Conservation (phyloP, 306 rosid genomes). For the Albizia julibrissin region DNA sequence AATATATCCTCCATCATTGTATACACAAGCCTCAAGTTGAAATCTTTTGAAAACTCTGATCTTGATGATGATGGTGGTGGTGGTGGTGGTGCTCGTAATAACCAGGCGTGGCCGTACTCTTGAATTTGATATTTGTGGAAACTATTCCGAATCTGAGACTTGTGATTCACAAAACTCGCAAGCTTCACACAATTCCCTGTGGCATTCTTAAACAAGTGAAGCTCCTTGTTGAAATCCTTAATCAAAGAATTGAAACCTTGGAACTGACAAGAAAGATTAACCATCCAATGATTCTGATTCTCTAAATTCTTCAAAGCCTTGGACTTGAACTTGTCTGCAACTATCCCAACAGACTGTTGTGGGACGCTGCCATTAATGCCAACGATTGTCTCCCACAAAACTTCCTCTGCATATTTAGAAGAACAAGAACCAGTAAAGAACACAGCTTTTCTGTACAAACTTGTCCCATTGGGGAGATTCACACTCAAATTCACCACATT, state of each 20-base stretch:
- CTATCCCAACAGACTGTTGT: constrained; percentile 87
- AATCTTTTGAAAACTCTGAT: constrained; percentile 27
- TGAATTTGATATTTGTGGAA: constrained; percentile 77
- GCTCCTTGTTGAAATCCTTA: constrained; percentile 70
- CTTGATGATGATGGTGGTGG: not conserved
- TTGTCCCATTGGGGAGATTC: constrained; percentile 91
- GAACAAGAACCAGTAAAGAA: constrained; percentile 63
- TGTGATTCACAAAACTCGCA: constrained; percentile 67
- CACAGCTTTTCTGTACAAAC: constrained; percentile 74
- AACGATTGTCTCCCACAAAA: constrained; percentile 78
- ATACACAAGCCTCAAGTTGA: constrained; percentile 46
- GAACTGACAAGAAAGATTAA: constrained; percentile 84
- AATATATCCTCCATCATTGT: constrained; percentile 64
- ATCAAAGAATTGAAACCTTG: constrained; percentile 69
- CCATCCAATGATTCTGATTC: constrained; percentile 90
- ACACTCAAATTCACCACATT: constrained; percentile 71
- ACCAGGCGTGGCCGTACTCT: constrained; percentile 64
- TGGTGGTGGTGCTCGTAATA: constrained; percentile 40
- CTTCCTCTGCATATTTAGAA: constrained; percentile 77
- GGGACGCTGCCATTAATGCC: constrained; percentile 70
- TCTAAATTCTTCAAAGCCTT: constrained; percentile 81
- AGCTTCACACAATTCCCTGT: constrained; percentile 65
- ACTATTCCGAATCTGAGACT: constrained; percentile 58
- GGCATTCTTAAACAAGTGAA: constrained; percentile 58
- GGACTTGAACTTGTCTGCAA: constrained; percentile 79